These are phyloP conservation scores for Hypoxylon sp. DNA, from an alignment of 2,329 filamentous ascomycete genomes.

Conservation along the genomic window DNA sequence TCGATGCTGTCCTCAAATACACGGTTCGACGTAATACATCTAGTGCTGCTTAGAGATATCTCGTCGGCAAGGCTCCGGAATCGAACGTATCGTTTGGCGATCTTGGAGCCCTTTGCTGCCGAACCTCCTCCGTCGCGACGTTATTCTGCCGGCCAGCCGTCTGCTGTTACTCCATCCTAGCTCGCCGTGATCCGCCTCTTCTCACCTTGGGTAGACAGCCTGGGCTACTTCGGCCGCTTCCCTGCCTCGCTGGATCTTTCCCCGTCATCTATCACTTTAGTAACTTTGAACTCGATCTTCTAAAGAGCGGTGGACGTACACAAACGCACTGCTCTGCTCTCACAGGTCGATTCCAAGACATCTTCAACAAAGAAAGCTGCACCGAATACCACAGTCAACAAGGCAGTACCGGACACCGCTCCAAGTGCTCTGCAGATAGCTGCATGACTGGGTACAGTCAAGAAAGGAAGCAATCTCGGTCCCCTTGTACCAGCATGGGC, in stretches of 20 bases:
- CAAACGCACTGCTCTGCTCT: constrained; percentile 63
- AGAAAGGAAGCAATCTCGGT: constrained; percentile 58
- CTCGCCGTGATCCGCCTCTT: constrained; percentile 41
- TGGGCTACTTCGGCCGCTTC: constrained; percentile 40
- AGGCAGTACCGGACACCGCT: constrained; percentile 55
- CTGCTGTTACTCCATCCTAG: constrained; percentile 36
- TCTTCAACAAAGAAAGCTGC: constrained; percentile 63
- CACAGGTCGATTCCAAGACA: constrained; percentile 66
- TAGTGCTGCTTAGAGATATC: constrained; percentile 46
- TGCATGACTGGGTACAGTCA: constrained; percentile 59
- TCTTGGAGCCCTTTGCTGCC: constrained; percentile 43
- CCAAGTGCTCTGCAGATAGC: constrained; percentile 57
- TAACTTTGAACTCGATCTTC: constrained; percentile 59
- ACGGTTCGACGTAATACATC: constrained; percentile 51
- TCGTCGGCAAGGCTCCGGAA: constrained; percentile 50
- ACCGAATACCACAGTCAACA: constrained; percentile 60
- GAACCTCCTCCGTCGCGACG: constrained; percentile 45
- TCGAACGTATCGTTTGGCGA: constrained; percentile 50
- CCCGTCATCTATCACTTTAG: constrained; percentile 60
- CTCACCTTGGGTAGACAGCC: constrained; percentile 39
- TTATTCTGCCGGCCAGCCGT: constrained; percentile 42
- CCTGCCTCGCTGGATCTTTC: constrained; percentile 39
- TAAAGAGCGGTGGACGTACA: constrained; percentile 65
- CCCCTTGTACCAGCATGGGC: constrained; percentile 57
- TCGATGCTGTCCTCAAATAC: constrained; percentile 54